A percentile compares a stretch with the other conserved stretches of the same genome.
Conservation (phyloP, 106 monocot species). For the Phalaenopsis equestris region DNA sequence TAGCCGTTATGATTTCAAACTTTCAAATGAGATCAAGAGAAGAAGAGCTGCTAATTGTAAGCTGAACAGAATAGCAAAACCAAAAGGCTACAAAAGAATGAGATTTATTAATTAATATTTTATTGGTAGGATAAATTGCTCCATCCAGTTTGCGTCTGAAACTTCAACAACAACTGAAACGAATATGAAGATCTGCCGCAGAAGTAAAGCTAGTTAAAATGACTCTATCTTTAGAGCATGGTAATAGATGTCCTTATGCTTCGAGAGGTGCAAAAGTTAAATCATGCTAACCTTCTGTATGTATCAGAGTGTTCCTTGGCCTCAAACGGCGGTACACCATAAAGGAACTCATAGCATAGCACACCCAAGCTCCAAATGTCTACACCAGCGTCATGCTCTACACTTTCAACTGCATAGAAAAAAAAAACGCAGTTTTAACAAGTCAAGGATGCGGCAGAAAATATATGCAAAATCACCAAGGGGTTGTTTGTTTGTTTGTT, state of each 20-base stretch:
- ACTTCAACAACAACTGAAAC: not conserved
- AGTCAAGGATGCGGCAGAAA: not conserved
- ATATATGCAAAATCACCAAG: no score
- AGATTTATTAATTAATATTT: no score
- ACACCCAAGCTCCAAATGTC: slow-evolving; percentile 98
- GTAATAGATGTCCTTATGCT: no score
- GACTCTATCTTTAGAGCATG: not conserved
- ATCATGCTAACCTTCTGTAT: slow-evolving; percentile 62
- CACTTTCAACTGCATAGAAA: slow-evolving; percentile 62
- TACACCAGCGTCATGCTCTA: slow-evolving; percentile 88
- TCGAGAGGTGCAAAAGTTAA: not conserved
- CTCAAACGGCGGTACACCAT: slow-evolving; percentile 92
- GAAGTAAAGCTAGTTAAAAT: not conserved
- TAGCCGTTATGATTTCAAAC: no score
- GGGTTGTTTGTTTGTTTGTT: no score
- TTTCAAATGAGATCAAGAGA: no score
- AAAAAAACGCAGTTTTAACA: not conserved
- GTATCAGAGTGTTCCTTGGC: slow-evolving; percentile 97
- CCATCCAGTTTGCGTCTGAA: no score
- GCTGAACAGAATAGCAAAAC: no score
- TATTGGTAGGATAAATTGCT: no score
- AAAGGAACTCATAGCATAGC: slow-evolving; percentile 91
- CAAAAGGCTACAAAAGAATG: no score
- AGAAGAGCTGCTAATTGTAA: not conserved
- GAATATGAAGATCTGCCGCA: not conserved